Percentiles rank a stretch among this genome's conserved stretches.
Conservation (phyloP, 2,329 filamentous ascomycete species). For the Cladosporium oxysporum region DNA sequence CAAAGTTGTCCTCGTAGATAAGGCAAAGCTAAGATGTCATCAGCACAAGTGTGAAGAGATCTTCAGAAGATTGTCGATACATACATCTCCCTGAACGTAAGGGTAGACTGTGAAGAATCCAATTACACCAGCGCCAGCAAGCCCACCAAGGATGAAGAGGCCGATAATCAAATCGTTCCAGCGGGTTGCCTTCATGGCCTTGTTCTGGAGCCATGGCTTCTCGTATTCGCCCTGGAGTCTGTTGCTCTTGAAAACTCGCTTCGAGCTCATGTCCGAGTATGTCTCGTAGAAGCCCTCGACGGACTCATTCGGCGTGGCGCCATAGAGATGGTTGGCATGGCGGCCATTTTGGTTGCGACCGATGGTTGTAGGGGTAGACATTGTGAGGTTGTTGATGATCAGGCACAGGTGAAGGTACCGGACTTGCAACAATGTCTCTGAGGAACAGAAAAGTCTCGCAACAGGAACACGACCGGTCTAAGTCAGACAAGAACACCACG, state of each 20-base stretch:
- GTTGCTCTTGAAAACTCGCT: slow-evolving; percentile 12
- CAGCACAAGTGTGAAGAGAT: slow-evolving; percentile 4
- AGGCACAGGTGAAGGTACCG: not conserved
- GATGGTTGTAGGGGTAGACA: slow-evolving; percentile 11
- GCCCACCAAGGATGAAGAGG: slow-evolving; percentile 13
- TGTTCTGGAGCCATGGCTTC: slow-evolving; percentile 22
- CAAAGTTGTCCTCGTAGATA: slow-evolving; percentile 54
- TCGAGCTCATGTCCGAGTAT: not conserved
- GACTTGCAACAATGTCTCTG: not conserved
- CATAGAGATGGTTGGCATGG: not conserved
- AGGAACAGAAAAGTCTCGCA: not conserved
- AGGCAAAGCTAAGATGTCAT: slow-evolving; percentile 49
- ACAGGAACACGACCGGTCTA: slow-evolving; percentile 2
- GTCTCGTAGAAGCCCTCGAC: slow-evolving; percentile 3
- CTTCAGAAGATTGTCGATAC: not conserved
- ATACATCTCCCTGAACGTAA: slow-evolving; percentile 8
- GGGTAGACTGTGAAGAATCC: slow-evolving; percentile 10
- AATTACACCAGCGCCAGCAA: slow-evolving; percentile 9
- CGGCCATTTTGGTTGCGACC: not conserved
- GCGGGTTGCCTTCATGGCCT: slow-evolving; percentile 19
- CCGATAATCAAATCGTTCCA: slow-evolving; percentile 21
- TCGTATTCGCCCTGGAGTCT: slow-evolving; percentile 21
- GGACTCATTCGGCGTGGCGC: not conserved
- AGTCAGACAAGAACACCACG: not conserved
- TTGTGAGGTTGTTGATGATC: not conserved